Base-by-base conservation (phyloP, 345 rosid genomes). In the Tarenaya hassleriana region DNA sequence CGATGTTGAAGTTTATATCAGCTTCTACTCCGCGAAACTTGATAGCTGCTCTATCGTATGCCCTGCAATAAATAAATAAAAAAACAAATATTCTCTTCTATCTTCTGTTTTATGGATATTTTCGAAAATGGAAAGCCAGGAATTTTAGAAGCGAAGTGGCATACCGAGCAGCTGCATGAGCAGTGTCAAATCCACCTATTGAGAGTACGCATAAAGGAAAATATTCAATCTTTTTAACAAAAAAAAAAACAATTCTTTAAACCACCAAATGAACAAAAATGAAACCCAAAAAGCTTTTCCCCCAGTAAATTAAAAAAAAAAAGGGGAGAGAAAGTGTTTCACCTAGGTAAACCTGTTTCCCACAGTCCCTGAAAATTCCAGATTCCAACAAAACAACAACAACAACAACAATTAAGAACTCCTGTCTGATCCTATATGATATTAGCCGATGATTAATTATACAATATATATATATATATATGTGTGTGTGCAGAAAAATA, bases 1-100 rank as follows among this genome's bases (percentile, higher is more conserved):
- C 49, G 8, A 79, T 51, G 38, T 69, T 60, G 50, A 86, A 86
- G 66, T 86, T 86, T 37, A 86, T 86, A 69, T 86, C 95, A 1
- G 95, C 95, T 51, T 83, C 86, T 41, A 76, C 63, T 41, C 95
- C 92, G 3, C 92, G 75, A 46, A 86, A 86, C 67, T 86, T 86
- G 47, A 81, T 81, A 5, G 95, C 95, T 13, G 95, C 95, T 55
- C 88, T 76, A 83, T 86, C 95, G 69, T 83, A 86, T 1, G 92
- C 92, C 69, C 95, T 86, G 62, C 18, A 47, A 16, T 10, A 17
- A 34, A 31, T 7, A 62, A n/a, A n/a, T n/a, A n/a, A n/a, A n/a
- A n/a, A n/a, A n/a, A n/a, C n/a, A n/a, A n/a, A n/a, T n/a, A n/a
- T n/a, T n/a, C n/a, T n/a, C n/a, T n/a, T n/a, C n/a, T n/a, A n/a